Evolutionary conservation across 352 stramenopile genomes (phyloP).

Genomic region (Phytophthora rubi): DNA sequence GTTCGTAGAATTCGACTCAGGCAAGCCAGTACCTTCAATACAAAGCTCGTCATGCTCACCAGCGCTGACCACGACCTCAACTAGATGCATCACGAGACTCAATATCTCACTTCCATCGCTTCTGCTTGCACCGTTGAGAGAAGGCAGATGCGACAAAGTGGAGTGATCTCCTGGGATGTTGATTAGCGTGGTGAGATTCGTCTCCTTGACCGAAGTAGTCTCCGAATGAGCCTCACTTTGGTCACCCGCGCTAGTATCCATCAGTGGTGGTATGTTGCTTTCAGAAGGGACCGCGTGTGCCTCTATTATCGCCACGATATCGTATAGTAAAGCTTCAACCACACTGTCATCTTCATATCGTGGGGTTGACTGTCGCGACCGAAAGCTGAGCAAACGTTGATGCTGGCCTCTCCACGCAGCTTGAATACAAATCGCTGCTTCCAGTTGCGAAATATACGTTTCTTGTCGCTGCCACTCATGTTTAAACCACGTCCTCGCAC

Average conservation of each 20-base stretch:
- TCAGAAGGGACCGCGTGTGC: not conserved
- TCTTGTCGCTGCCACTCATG: constrained; percentile 27
- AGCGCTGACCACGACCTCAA: not conserved
- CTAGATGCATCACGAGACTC: not conserved
- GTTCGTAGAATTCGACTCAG: not conserved
- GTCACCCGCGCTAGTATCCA: not conserved
- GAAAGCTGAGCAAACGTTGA: constrained; percentile 3
- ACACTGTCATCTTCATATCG: constrained; percentile 17
- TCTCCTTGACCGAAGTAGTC: not conserved
- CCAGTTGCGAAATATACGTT: constrained; percentile 34
- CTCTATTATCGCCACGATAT: constrained; percentile 24
- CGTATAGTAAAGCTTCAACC: constrained; percentile 25
- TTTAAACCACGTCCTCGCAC: constrained; percentile 20
- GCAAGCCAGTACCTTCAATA: not conserved
- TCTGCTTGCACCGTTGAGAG: not conserved
- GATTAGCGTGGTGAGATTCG: not conserved
- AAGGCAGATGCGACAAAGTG: no score
- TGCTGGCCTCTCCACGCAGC: constrained; percentile 44
- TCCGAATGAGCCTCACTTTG: not conserved
- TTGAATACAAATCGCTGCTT: constrained; percentile 58
- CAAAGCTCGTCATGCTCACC: not conserved
- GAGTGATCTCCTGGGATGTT: not conserved
- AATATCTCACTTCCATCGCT: not conserved
- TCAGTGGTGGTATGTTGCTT: not conserved
- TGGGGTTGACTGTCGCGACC: not conserved